Evolutionary conservation across 1,284 basidiomycete species (phyloP).

Genomic region (Sanghuangporus sanghuang): DNA sequence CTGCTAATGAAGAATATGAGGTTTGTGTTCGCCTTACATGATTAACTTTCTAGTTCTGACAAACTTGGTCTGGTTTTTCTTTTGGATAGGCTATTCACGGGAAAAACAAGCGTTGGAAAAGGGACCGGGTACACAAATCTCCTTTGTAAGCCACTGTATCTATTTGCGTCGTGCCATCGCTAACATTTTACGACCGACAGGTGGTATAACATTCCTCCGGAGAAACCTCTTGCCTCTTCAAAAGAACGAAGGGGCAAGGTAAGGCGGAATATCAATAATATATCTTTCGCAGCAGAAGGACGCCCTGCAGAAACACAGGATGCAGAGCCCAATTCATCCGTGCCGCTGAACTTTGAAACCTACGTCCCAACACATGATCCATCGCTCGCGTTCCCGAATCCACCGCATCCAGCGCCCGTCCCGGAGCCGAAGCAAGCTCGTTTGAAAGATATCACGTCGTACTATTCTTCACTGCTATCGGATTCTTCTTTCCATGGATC

Average conservation of each 20-base stretch:
- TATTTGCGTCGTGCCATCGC: neutral
- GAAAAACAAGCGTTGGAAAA: constrained; percentile 64
- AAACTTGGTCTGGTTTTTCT: neutral
- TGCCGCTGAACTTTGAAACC: constrained; percentile 61
- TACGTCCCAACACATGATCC: constrained; percentile 67
- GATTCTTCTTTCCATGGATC: constrained; percentile 24
- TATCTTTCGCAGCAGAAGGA: neutral
- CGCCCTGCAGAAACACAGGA: neutral
- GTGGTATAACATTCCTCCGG: constrained; percentile 71
- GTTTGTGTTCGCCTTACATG: constrained; percentile 28
- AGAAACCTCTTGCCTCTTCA: constrained; percentile 25
- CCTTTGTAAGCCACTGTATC: constrained; percentile 47
- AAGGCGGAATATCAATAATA: constrained; percentile 17
- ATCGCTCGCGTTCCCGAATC: constrained; percentile 36
- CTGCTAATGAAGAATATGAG: constrained; percentile 74
- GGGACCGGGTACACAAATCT: constrained; percentile 59
- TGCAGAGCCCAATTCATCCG: constrained; percentile 36
- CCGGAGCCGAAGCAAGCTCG: constrained; percentile 20
- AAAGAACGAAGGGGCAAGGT: constrained; percentile 13
- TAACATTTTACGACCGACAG: constrained; percentile 31
- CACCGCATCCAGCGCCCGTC: constrained; percentile 22
- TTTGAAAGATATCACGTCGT: constrained; percentile 16
- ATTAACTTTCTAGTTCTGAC: neutral
- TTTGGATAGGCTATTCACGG: constrained; percentile 56
- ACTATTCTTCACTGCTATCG: constrained; percentile 3